Conservation (phyloP, 2,329 filamentous ascomycete genomes). For the Monilinia aucupariae region DNA sequence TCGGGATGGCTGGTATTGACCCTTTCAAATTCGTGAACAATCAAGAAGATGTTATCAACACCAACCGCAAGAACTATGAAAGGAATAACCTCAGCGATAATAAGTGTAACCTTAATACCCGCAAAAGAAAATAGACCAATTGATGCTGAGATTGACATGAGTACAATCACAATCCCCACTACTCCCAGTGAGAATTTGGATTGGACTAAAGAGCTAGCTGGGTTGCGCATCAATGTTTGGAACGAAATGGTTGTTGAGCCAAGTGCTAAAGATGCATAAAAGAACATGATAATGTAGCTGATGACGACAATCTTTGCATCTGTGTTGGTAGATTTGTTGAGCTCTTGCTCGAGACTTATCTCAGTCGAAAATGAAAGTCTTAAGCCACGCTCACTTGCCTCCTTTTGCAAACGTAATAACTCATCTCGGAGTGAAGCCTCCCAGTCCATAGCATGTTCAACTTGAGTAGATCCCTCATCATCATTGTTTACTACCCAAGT, state of each 20-base stretch:
- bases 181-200: conserved; percentile 97
- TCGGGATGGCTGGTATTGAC: conserved; percentile 91
- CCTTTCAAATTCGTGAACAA: conserved; percentile 95
- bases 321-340: conserved; percentile 97
- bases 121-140: conserved; percentile 90
- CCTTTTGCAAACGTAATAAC: conserved; percentile 70
- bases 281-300: conserved; percentile 98
- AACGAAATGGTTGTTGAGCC: conserved; percentile 80
- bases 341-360: conserved; percentile 86
- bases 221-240: conserved; percentile 72
- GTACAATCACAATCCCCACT: conserved; percentile 86
- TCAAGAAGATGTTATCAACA: conserved; percentile 98
- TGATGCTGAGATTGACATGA: conserved; percentile 95
- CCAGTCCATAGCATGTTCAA: conserved; percentile 79
- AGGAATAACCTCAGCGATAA: conserved; percentile 97
- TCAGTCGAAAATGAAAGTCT: conserved; percentile 93
- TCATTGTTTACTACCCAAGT: conserved; percentile 95
- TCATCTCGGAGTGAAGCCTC: conserved; percentile 71
- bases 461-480: conserved; percentile 63
- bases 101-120: conserved; percentile 89
- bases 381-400: conserved; percentile 72
- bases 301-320: conserved; percentile 95
- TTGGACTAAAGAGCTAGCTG: conserved; percentile 79
- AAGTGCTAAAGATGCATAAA: conserved; percentile 89
- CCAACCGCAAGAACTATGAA: conserved; percentile 95